A percentile compares a stretch with the other conserved stretches of the same genome.
phyloP scores from a whole-genome alignment of 306 rosid genomes.

The Acacia confusa region DNA sequence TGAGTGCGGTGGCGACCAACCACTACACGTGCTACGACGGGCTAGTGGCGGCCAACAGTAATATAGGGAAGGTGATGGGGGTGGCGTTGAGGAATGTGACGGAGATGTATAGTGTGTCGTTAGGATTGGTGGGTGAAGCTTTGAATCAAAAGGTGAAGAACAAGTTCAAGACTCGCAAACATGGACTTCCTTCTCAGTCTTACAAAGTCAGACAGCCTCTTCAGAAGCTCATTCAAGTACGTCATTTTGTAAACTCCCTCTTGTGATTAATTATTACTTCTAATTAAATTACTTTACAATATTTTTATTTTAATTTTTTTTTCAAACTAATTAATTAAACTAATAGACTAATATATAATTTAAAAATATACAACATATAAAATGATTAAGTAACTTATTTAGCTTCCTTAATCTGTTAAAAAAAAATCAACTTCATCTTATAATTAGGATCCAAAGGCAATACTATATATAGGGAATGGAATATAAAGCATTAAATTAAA shows the following conservation, averaged over 20 bases:
- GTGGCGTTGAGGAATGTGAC: constrained; percentile 45
- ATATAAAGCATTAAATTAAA: no score
- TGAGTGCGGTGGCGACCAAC: constrained; percentile 77
- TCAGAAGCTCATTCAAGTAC: constrained; percentile 63
- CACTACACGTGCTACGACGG: constrained; percentile 80
- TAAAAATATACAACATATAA: no score
- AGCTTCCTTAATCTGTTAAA: no score
- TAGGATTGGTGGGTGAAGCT: constrained; percentile 59
- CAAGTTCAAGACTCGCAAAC: constrained; percentile 28
- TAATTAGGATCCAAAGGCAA: no score
- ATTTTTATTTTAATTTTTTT: no score
- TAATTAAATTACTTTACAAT: no score
- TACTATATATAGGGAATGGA: no score
- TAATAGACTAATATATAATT: no score
- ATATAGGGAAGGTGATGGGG: constrained; percentile 37
- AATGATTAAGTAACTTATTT: no score
- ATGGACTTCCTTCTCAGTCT: constrained; percentile 31
- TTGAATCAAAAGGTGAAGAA: constrained; percentile 41
- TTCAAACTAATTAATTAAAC: no score
- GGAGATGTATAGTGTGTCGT: constrained; percentile 62
- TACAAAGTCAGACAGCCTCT: constrained; percentile 52
- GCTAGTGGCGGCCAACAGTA: constrained; percentile 46
- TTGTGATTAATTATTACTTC: no score
- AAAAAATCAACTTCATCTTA: no score
- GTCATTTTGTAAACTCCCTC: background rate